phyloP scores from a whole-genome alignment of 2,329 filamentous ascomycete species.

The Hypomyces rosellus region DNA sequence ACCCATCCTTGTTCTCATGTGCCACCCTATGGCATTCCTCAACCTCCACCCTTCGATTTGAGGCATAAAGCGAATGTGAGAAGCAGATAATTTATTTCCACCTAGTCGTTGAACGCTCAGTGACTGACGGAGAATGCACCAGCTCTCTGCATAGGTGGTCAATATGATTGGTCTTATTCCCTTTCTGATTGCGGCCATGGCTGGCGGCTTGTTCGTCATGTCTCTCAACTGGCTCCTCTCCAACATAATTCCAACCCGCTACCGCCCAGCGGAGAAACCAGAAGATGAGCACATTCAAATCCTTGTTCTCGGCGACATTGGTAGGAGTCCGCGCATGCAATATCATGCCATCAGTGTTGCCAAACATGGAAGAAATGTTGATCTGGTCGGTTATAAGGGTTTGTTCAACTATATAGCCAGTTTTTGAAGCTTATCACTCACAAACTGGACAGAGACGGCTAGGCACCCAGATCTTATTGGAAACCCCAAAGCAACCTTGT shows the following conservation, averaged over 20 bases:
- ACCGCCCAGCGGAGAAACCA: constrained; percentile 27
- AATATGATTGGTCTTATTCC: constrained; percentile 10
- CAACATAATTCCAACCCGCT: constrained; percentile 27
- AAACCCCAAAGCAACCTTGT: constrained; percentile 63
- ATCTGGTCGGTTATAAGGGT: constrained; percentile 86
- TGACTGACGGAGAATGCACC: neutral
- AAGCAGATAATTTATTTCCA: too few species aligned
- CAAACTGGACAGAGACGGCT: constrained; percentile 56
- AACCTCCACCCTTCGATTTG: too few species aligned
- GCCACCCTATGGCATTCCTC: too few species aligned
- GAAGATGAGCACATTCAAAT: constrained; percentile 59
- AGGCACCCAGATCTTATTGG: constrained; percentile 70
- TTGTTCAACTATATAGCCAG: neutral
- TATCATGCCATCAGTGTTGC: constrained; percentile 94
- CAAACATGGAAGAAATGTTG: constrained; percentile 70
- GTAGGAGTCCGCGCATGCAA: constrained; percentile 94
- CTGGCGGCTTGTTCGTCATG: constrained; percentile 29
- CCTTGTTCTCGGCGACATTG: constrained; percentile 90
- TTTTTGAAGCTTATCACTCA: neutral
- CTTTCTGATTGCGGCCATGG: constrained; percentile 29
- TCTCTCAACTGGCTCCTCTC: constrained; percentile 22
- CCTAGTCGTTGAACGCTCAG: too few species aligned
- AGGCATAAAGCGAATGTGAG: too few species aligned
- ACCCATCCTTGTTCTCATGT: too few species aligned
- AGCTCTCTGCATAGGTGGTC: neutral